Conservation (phyloP, 306 rosid species). For the Prunus dulcis region DNA sequence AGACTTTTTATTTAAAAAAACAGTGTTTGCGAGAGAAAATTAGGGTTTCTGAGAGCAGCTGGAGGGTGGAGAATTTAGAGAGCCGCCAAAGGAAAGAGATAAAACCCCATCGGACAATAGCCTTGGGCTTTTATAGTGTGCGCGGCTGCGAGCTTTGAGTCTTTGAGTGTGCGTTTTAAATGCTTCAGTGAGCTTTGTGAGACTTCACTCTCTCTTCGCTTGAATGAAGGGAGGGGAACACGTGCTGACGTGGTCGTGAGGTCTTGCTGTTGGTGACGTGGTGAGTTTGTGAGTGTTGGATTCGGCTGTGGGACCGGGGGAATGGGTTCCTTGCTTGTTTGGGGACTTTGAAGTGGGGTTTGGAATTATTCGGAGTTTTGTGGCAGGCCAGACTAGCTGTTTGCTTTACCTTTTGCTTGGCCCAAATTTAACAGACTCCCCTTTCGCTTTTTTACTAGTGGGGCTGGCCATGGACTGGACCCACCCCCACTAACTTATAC, state of each 20-base stretch:
- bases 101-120: neutral
- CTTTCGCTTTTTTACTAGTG: neutral
- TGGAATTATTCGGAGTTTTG: too few species aligned
- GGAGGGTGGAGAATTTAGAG: conserved; percentile 17
- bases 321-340: neutral
- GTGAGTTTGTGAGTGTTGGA: neutral
- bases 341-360: neutral
- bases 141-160: neutral
- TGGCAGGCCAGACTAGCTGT: too few species aligned
- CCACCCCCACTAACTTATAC: neutral
- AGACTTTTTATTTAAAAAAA: neutral
- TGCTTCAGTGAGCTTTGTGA: neutral
- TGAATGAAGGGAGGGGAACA: neutral
- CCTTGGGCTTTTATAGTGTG: conserved; percentile 3
- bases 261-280: neutral
- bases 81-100: conserved; percentile 64
- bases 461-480: neutral
- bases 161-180: neutral
- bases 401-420: neutral
- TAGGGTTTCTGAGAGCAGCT: conserved; percentile 63
- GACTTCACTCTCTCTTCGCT: neutral
- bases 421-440: neutral
- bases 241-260: neutral
- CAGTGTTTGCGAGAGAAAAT: conserved; percentile 3
- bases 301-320: neutral